These are phyloP conservation scores for Fusarium napiforme DNA, from an alignment of 2,329 filamentous ascomycete species.

Conservation along the genomic window DNA sequence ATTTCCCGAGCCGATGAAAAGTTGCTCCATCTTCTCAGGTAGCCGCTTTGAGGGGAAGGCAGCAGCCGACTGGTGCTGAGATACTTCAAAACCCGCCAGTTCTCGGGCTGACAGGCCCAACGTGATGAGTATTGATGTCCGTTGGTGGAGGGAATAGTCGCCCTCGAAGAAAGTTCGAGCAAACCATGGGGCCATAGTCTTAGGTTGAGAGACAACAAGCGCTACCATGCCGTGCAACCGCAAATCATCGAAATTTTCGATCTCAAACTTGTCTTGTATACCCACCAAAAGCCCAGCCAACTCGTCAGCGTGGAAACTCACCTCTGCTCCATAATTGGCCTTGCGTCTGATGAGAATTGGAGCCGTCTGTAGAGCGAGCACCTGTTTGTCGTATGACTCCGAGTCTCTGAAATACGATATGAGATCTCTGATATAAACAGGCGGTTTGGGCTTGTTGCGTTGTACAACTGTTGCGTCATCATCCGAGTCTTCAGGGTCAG, in stretches of 20 bases:
- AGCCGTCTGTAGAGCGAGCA: constrained; percentile 80
- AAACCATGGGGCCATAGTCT: constrained; percentile 85
- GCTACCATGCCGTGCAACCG: constrained; percentile 85
- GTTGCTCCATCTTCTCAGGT: constrained; percentile 75
- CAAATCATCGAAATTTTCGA: constrained; percentile 80
- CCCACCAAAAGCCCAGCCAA: constrained; percentile 81
- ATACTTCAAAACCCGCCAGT: constrained; percentile 78
- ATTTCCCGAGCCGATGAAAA: constrained; percentile 65
- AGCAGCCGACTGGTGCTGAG: constrained; percentile 59
- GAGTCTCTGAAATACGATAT: constrained; percentile 81
- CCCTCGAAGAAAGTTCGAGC: constrained; percentile 88
- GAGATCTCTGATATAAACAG: constrained; percentile 91
- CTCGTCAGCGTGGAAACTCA: constrained; percentile 84
- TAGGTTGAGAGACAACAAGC: constrained; percentile 79
- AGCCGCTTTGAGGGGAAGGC: constrained; percentile 85
- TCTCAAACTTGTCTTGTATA: constrained; percentile 85
- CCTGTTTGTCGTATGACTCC: constrained; percentile 86
- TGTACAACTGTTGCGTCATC: constrained; percentile 90
- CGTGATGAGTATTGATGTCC: constrained; percentile 82
- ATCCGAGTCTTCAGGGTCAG: constrained; percentile 90
- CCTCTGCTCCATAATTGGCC: constrained; percentile 86
- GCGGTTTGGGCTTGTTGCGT: constrained; percentile 82
- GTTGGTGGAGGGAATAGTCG: constrained; percentile 88
- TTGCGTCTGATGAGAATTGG: constrained; percentile 87
- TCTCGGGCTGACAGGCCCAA: constrained; percentile 86